Conservation (phyloP, 805 yeast species). For the Sugiyamaella lignohabitans region DNA sequence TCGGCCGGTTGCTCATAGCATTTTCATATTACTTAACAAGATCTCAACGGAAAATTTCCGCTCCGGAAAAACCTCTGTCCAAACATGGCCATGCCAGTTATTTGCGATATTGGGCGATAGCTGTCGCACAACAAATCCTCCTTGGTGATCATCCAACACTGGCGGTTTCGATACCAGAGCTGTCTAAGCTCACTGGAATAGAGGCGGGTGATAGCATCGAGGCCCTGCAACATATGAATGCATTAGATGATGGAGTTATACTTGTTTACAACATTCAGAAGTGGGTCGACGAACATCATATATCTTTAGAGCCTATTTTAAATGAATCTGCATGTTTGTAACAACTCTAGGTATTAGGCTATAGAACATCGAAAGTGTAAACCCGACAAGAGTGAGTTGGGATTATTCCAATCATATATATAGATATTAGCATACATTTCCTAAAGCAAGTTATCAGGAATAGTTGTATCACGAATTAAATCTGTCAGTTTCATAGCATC, state of each 20-base stretch:
- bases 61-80: conserved; percentile 90
- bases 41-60: conserved; percentile 58
- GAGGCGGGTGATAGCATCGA: conserved; percentile 30
- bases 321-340: conserved; percentile 1
- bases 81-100: conserved; percentile 74
- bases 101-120: conserved; percentile 65
- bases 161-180: conserved; percentile 21
- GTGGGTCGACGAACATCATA: conserved; percentile 3
- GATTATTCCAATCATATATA: too few relatives aligned
- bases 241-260: conserved; percentile 15
- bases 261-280: conserved; percentile 2
- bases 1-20: conserved; percentile 77
- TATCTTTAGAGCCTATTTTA: conserved; percentile 9
- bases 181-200: conserved; percentile 31
- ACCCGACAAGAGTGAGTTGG: too few relatives aligned
- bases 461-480: conserved; percentile 21
- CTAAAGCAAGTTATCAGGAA: conserved; percentile 19
- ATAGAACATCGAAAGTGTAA: neutral
- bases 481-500: conserved; percentile 47
- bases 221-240: conserved; percentile 28
- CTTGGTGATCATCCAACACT: conserved; percentile 5
- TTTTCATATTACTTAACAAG: conserved; percentile 73
- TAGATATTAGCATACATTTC: too few relatives aligned
- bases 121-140: conserved; percentile 33
- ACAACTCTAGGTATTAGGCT: conserved; percentile 3